A percentile compares a stretch with the other conserved stretches of the same genome.
Conservation (phyloP, 1,139 yeast species). For the Kodamaea suecica region DNA sequence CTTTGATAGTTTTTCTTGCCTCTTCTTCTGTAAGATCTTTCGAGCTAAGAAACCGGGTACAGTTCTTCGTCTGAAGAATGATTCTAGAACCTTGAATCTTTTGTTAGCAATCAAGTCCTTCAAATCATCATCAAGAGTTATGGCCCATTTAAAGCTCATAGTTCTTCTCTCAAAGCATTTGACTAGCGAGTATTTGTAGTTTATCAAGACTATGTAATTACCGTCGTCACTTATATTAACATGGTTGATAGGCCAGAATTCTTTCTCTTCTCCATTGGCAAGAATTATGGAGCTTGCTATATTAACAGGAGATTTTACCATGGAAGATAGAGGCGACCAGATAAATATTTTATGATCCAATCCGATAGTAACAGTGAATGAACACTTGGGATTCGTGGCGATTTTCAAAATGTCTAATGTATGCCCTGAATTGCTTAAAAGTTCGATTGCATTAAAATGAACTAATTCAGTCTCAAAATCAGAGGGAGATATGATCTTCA, state of each 20-base stretch:
- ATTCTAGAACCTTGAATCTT: constrained; percentile 44
- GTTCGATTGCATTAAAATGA: constrained; percentile 45
- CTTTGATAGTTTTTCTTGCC: constrained; percentile 19
- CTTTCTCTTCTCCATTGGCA: constrained; percentile 33
- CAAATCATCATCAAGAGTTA: constrained; percentile 21
- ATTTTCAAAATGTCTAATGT: constrained; percentile 61
- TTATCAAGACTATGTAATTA: constrained; percentile 55
- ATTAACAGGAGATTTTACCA: constrained; percentile 36
- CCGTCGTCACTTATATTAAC: constrained; percentile 61
- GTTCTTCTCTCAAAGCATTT: constrained; percentile 58
- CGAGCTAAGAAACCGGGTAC: constrained; percentile 49
- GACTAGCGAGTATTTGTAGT: constrained; percentile 44
- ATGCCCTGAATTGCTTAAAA: constrained; percentile 44
- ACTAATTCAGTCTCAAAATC: constrained; percentile 22
- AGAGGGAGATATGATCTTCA: constrained; percentile 8
- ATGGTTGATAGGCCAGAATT: constrained; percentile 68
- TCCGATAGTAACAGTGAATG: constrained; percentile 66
- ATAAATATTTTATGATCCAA: constrained; percentile 67
- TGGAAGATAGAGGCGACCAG: constrained; percentile 64
- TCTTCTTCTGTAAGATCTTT: constrained; percentile 33
- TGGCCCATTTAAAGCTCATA: constrained; percentile 55
- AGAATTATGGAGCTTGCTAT: constrained; percentile 34
- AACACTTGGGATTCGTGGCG: constrained; percentile 51
- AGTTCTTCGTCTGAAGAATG: constrained; percentile 58
- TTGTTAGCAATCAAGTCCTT: constrained; percentile 22